Percentiles rank a stretch among this genome's conserved stretches.
Evolutionary conservation across 2,329 filamentous ascomycete species (phyloP).

Genomic region (Cladosporium sp.): DNA sequence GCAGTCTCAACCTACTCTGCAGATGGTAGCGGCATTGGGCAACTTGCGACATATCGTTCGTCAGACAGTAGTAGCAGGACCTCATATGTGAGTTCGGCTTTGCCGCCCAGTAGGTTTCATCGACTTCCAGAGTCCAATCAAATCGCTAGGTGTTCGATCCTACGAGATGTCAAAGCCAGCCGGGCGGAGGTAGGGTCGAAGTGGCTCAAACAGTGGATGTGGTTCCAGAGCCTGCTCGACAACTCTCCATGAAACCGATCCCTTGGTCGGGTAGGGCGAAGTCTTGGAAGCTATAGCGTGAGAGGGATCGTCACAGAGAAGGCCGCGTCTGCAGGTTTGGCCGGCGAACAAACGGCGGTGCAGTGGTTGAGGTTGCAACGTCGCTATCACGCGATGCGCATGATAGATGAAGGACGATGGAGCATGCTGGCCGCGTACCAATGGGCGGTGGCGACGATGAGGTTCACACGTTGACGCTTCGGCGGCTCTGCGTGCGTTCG

Average conservation of each 20-base stretch:
- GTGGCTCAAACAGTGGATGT: background rate
- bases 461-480: background rate
- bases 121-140: background rate
- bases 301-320: background rate
- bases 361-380: background rate
- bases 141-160: background rate
- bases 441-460: background rate
- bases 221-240: too few relatives aligned
- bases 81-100: background rate
- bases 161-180: too few relatives aligned
- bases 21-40: background rate
- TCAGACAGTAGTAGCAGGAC: background rate
- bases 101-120: background rate
- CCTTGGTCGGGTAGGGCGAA: slow-evolving; percentile 1
- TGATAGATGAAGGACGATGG: background rate
- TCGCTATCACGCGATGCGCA: slow-evolving; percentile 1
- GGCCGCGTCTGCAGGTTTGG: background rate
- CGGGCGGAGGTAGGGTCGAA: too few relatives aligned
- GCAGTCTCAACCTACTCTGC: too few relatives aligned
- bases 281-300: slow-evolving; percentile 2
- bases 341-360: background rate
- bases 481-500: background rate
- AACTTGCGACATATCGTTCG: background rate
- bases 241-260: background rate
- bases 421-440: background rate